Conservation (phyloP, 2,329 filamentous ascomycete species). For the Fusarium praegraminearum region DNA sequence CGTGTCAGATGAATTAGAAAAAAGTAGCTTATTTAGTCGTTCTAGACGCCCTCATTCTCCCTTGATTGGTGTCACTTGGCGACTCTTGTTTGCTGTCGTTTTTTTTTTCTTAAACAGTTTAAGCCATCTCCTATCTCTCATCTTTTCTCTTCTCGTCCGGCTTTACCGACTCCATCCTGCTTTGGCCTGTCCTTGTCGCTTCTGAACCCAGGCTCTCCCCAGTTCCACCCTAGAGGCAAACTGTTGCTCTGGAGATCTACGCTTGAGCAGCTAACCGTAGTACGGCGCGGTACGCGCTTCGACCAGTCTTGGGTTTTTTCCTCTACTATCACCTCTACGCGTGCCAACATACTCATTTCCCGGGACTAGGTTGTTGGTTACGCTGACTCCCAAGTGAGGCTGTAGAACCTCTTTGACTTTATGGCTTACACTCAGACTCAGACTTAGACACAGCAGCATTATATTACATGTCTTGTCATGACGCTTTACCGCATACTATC, state of each 20-base stretch:
- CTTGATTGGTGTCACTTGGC: constrained; percentile 17
- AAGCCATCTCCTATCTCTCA: background rate
- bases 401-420: constrained; percentile 18
- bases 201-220: constrained; percentile 25
- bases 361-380: constrained; percentile 29
- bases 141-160: constrained; percentile 6
- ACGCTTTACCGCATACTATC: constrained; percentile 32
- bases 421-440: background rate
- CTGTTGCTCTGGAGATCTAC: constrained; percentile 42
- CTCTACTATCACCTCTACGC: constrained; percentile 8
- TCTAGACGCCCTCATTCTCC: constrained; percentile 27
- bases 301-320: constrained; percentile 25
- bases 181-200: constrained; percentile 34
- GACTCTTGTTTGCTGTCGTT: constrained; percentile 1
- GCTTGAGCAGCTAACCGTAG: constrained; percentile 23
- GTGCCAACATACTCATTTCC: constrained; percentile 45
- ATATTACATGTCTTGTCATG: constrained; percentile 39
- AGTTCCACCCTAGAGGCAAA: constrained; percentile 24
- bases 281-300: constrained; percentile 33
- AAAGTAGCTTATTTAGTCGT: constrained; percentile 19
- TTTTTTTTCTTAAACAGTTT: constrained; percentile 13
- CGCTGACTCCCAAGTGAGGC: constrained; percentile 38
- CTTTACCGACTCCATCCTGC: constrained; percentile 23
- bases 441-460: constrained; percentile 28
- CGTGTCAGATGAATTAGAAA: constrained; percentile 21